A percentile compares a stretch with the other conserved stretches of the same genome.
Conservation (phyloP, 352 stramenopile genomes). For the Globisporangium irregulare region DNA sequence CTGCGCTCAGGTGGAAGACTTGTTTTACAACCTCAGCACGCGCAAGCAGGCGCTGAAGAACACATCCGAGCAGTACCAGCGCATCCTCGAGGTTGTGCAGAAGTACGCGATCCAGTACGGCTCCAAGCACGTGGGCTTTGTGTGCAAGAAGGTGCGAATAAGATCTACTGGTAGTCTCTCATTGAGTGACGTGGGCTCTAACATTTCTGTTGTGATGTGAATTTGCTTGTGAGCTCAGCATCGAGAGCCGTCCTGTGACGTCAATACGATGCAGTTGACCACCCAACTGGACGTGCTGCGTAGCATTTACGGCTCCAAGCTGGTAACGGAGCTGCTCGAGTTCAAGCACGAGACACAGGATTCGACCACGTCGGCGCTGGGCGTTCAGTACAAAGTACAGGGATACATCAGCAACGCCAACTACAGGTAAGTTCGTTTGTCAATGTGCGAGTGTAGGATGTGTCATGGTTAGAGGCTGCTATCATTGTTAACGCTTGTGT, state of each 20-base stretch:
- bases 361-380: constrained; percentile 15
- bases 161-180: neutral
- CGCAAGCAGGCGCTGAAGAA: constrained; percentile 92
- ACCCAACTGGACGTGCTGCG: constrained; percentile 73
- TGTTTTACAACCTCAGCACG: constrained; percentile 99
- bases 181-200: neutral
- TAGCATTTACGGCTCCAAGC: constrained; percentile 69
- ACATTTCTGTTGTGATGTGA: neutral
- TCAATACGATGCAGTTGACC: constrained; percentile 67
- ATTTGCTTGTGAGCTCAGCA: constrained; percentile 30
- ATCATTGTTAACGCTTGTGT: constrained; percentile 4
- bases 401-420: constrained; percentile 87
- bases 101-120: constrained; percentile 95
- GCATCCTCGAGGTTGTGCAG: constrained; percentile 95
- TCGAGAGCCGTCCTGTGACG: constrained; percentile 71
- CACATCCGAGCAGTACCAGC: constrained; percentile 92
- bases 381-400: constrained; percentile 40
- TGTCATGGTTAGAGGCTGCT: neutral
- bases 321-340: constrained; percentile 54
- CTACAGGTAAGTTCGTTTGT: constrained; percentile 56
- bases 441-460: neutral
- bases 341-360: constrained; percentile 40
- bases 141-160: constrained; percentile 90
- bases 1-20: constrained; percentile 85
- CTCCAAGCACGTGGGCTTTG: constrained; percentile 88